These are phyloP conservation scores for Trichoderma citrinoviride DNA, from an alignment of 2,329 filamentous ascomycete genomes.

Conservation along the genomic window DNA sequence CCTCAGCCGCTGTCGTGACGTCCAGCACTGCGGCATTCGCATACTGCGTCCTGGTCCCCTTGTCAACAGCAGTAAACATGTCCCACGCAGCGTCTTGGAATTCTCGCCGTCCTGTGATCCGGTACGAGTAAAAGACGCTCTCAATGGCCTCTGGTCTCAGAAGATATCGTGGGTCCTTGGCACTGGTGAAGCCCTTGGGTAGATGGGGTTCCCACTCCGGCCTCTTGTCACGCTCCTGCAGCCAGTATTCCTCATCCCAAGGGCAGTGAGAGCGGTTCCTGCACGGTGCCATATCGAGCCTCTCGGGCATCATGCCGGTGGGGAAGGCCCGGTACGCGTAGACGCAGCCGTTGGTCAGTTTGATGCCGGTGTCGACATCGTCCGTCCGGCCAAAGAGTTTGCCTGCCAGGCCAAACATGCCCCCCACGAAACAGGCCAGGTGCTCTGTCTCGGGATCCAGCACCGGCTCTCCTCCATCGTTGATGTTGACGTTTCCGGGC, in stretches of 20 bases:
- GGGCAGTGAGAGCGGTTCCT: conserved; percentile 33
- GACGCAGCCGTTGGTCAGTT: conserved; percentile 51
- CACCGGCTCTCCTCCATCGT: conserved; percentile 25
- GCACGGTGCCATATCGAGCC: conserved; percentile 44
- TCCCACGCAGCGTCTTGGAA: conserved; percentile 69
- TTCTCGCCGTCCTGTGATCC: conserved; percentile 62
- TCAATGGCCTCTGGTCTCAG: conserved; percentile 76
- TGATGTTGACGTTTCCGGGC: conserved; percentile 40
- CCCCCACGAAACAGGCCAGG: conserved; percentile 51
- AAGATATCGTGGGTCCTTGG: conserved; percentile 58
- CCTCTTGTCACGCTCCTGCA: conserved; percentile 50
- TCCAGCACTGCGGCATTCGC: conserved; percentile 65
- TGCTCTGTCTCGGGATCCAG: conserved; percentile 42
- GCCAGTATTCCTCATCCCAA: conserved; percentile 40
- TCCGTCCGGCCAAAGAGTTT: conserved; percentile 42
- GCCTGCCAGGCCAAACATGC: conserved; percentile 49
- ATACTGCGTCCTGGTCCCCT: conserved; percentile 55
- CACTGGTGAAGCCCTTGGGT: conserved; percentile 53
- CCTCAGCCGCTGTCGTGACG: conserved; percentile 39
- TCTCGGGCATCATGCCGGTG: conserved; percentile 54
- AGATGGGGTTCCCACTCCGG: conserved; percentile 33
- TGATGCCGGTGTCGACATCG: conserved; percentile 44
- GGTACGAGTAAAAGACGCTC: conserved; percentile 74
- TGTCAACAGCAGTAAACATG: conserved; percentile 65
- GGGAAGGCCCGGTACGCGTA: conserved; percentile 49